Conservation (phyloP, 2,329 filamentous ascomycete genomes). For the Massarina eburnea region DNA sequence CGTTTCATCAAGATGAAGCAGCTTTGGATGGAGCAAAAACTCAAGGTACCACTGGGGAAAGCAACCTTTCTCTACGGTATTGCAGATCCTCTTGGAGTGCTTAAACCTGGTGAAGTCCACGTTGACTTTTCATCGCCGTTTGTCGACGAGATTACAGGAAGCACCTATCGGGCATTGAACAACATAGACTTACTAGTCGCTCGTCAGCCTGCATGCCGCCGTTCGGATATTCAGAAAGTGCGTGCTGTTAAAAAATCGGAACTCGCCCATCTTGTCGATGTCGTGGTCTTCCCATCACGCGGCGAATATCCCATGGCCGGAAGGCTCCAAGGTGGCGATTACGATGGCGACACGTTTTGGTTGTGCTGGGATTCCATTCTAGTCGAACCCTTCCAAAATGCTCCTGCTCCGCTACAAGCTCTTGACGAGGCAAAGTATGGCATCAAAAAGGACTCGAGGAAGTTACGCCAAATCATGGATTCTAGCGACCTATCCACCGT, state of each 20-base stretch:
- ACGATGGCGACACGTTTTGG: constrained; percentile 79
- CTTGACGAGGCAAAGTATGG: constrained; percentile 54
- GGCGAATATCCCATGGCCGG: constrained; percentile 66
- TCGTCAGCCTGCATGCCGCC: constrained; percentile 68
- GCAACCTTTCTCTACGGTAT: constrained; percentile 69
- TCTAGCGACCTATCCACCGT: constrained; percentile 30
- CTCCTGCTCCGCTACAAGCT: constrained; percentile 49
- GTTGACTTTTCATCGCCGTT: constrained; percentile 68
- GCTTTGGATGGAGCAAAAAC: constrained; percentile 54
- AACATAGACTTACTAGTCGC: constrained; percentile 66
- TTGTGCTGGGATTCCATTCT: constrained; percentile 71
- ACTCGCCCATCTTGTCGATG: constrained; percentile 70
- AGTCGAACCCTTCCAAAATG: constrained; percentile 67
- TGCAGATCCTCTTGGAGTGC: constrained; percentile 63
- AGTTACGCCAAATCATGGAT: constrained; percentile 50
- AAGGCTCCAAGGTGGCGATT: constrained; percentile 76
- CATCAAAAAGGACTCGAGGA: constrained; percentile 53
- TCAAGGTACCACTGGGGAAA: constrained; percentile 62
- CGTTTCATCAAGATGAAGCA: constrained; percentile 56
- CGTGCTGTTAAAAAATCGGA: constrained; percentile 55
- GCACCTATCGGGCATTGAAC: constrained; percentile 57
- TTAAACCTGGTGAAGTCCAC: constrained; percentile 68
- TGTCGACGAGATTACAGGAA: constrained; percentile 53
- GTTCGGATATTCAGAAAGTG: constrained; percentile 70
- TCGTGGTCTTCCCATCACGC: constrained; percentile 73